Evolutionary conservation across 371 early-diverging fungal species (phyloP).

Genomic region (Mucor irregularis): DNA sequence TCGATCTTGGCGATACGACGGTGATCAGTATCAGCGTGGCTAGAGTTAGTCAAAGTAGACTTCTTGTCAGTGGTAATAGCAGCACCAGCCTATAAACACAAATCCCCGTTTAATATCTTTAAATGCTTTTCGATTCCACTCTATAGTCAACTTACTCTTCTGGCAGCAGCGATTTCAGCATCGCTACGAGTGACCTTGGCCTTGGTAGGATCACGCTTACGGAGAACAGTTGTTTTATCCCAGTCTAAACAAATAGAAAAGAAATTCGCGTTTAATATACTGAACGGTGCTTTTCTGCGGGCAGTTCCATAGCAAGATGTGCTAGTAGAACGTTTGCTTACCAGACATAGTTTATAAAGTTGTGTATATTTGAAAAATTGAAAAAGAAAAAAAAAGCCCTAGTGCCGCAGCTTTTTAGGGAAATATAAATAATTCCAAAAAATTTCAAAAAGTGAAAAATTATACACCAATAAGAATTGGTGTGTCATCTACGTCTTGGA

Average conservation of each 20-base stretch:
- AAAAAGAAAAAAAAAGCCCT: conserved; percentile 6
- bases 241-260: conserved; percentile 49
- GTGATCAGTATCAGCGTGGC: conserved; percentile 75
- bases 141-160: conserved; percentile 46
- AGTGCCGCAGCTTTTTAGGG: conserved; percentile 2
- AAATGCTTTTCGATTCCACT: too few relatives aligned
- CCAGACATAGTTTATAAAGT: conserved; percentile 25
- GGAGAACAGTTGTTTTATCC: conserved; percentile 78
- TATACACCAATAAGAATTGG: conserved; percentile 5
- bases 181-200: conserved; percentile 68
- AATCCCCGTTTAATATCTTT: not conserved
- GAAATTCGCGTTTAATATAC: not conserved
- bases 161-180: conserved; percentile 79
- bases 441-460: not conserved
- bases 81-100: conserved; percentile 53
- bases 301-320: not conserved
- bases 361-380: not conserved
- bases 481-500: conserved; percentile 3
- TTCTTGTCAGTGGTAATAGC: conserved; percentile 73
- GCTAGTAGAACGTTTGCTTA: too few relatives aligned
- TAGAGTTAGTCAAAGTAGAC: conserved; percentile 54
- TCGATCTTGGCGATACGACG: conserved; percentile 88
- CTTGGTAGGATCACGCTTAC: conserved; percentile 68
- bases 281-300: not conserved
- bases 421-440: conserved; percentile 4